Base-by-base conservation (phyloP, 1,139 yeast species). In the Meyerozyma guilliermondii region DNA sequence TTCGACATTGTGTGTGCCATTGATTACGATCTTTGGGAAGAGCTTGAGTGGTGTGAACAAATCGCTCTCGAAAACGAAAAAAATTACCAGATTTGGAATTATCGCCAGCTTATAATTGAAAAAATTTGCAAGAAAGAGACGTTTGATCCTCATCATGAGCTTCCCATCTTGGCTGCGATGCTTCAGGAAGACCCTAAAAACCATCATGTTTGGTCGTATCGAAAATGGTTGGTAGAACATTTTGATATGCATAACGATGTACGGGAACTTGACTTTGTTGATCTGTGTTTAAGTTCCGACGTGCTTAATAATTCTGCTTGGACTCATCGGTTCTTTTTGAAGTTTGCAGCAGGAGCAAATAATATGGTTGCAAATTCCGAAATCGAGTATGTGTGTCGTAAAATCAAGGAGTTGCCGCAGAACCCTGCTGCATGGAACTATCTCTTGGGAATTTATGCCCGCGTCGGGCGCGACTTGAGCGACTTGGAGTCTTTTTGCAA, bases 21-120 rank as follows among this genome's bases (percentile, higher is more conserved):
- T 50, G 49, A 64, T 14, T 53, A 50, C 41, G 56, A 56, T 41
- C 53, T 78, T 33, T 55, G 60, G 16, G 64, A 67, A 11, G 94
- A 85, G 55, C 63, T 85, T 34, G 77, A 78, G 38, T 89, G 96
- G 96, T 74, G 91, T 50, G 94, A 87, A 51, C 71, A 73, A 34
- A 66, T 86, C 36, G 92, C 96, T 0, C 58, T 85, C 41, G 81
- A 76, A 8, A 83, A 87, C 58, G 85, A 91, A 39, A 92, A 92
- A 62, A 92, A 91, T 65, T 92, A 94, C 65, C 99, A 92, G 62
- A 84, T 92, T 23, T 92, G 98, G 98, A 87, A 89, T 55, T 88
- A 91, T 57, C 76, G 97, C 42, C 91, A 86, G 56, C 62, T 78
- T 39, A 53, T 84, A 6, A 65, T 82, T 41, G 68, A 68, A 36